Percentiles rank a stretch among this genome's conserved stretches.
These are phyloP conservation scores for Solanum habrochaites DNA, from an alignment of 257 asterid genomes.

Conservation along the genomic window DNA sequence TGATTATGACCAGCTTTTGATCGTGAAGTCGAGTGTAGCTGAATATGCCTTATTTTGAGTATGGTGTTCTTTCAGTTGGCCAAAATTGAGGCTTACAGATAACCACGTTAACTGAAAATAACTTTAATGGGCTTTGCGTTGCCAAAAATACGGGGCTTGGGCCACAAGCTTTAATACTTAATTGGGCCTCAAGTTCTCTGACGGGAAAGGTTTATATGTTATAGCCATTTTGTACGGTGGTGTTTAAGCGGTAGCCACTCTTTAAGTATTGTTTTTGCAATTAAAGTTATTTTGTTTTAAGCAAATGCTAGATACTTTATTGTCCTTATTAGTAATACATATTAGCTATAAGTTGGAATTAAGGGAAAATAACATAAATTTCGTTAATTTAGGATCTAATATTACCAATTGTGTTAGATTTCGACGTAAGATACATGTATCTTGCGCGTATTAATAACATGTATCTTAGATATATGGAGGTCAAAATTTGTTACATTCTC, in stretches of 20 bases:
- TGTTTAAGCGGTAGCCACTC: background rate
- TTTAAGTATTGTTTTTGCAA: background rate
- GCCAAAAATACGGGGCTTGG: background rate
- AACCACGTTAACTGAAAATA: constrained; percentile 9
- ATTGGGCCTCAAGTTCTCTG: background rate
- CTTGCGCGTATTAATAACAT: accelerated
- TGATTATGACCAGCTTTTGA: background rate
- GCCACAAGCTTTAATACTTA: background rate
- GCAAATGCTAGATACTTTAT: background rate
- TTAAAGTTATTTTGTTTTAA: background rate
- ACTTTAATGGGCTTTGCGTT: background rate
- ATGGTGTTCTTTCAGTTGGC: constrained; percentile 3
- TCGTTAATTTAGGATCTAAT: background rate
- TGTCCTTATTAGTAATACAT: background rate
- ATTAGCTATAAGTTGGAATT: too few species aligned
- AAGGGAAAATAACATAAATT: background rate
- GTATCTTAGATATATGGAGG: accelerated
- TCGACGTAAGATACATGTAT: accelerated
- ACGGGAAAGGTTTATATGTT: background rate
- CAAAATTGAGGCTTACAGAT: background rate
- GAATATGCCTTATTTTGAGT: background rate
- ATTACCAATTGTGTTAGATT: accelerated
- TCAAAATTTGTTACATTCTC: background rate
- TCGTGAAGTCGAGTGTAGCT: background rate
- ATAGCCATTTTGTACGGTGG: background rate